Evolutionary conservation across 1,139 yeast genomes (phyloP), one percentile per base, ranked within the genome.

Genomic region (Zhuliangozyma blackwelliae): DNA sequence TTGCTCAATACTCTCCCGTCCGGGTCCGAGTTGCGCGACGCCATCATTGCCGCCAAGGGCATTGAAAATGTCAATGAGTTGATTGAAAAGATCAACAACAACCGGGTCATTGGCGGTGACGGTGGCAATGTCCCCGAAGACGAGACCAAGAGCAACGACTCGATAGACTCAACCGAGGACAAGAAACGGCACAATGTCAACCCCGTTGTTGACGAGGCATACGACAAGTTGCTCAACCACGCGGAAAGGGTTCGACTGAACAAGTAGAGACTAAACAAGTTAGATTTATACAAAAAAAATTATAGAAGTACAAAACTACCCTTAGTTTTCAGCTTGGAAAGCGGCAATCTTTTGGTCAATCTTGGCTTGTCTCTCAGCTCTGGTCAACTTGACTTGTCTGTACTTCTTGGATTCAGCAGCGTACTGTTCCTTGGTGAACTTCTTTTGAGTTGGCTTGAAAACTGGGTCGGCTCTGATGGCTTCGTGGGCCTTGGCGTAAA

Each of bases 381-480:
- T 79, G 76, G 97, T 78, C 73, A 90, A 82, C 79, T 88, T 90
- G 64, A 65, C 72, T 68, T 79, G 82, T 75, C 77, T 84, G 96
- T 72, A 87, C 79, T 90, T 88, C 82, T 83, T 84, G 56, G 95
- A 82, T 72, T 82, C 87, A 70, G 95, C 96, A 77, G 95, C 95
- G 82, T 89, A 90, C 77, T 90, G 95, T 69, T 84, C 97, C 83
- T 88, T 88, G 79, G 96, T 75, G 87, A 74, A 81, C 80, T 92
- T 88, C 88, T 84, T 86, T 70, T 81, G 85, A 59, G 95, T 76
- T 68, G 89, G 87, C 78, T 82, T 84, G 85, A 81, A 81, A 57
- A 79, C 48, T 69, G 99, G 99, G 78, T 92, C 94, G 52, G 68
- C 98, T 79, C 97, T 90, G 78, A 92, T 92, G 63, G 82, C 79